Evolutionary conservation across 768 basidiomycete genomes (phyloP).

Genomic region (Kondoa subrosea): DNA sequence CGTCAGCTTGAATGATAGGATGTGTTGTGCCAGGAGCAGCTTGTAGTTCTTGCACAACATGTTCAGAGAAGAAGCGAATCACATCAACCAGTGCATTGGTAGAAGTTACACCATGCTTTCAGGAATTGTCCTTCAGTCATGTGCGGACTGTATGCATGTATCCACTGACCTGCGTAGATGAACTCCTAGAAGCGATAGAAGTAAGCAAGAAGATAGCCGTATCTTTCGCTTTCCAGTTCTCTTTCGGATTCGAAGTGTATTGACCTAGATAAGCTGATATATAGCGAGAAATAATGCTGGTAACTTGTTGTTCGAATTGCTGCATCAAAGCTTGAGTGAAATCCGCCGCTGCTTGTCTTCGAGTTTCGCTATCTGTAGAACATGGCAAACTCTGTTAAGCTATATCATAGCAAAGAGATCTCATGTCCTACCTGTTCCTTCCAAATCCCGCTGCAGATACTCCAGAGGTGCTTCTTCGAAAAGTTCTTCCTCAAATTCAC

Average conservation of each 20-base stretch:
- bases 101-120: conserved; percentile 76
- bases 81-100: conserved; percentile 83
- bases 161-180: conserved; percentile 55
- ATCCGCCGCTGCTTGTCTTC: conserved; percentile 83
- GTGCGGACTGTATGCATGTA: neutral
- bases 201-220: conserved; percentile 81
- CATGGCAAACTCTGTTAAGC: neutral
- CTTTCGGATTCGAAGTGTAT: conserved; percentile 41
- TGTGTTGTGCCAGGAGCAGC: conserved; percentile 47
- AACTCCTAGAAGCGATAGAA: conserved; percentile 79
- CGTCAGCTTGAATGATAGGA: conserved; percentile 85
- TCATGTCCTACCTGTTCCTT: conserved; percentile 37
- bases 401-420: conserved; percentile 31
- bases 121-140: neutral
- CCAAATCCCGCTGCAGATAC: conserved; percentile 72
- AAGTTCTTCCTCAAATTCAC: conserved; percentile 79
- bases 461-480: conserved; percentile 96
- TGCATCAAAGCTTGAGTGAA: conserved; percentile 83
- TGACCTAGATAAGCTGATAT: conserved; percentile 49
- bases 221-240: conserved; percentile 83
- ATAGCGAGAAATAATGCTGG: conserved; percentile 70
- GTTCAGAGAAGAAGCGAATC: conserved; percentile 83
- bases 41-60: conserved; percentile 72
- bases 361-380: conserved; percentile 64
- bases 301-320: conserved; percentile 62